Evolutionary conservation across 73 alveolate species (phyloP).

Genomic region (Paramecium tetraurelia): DNA sequence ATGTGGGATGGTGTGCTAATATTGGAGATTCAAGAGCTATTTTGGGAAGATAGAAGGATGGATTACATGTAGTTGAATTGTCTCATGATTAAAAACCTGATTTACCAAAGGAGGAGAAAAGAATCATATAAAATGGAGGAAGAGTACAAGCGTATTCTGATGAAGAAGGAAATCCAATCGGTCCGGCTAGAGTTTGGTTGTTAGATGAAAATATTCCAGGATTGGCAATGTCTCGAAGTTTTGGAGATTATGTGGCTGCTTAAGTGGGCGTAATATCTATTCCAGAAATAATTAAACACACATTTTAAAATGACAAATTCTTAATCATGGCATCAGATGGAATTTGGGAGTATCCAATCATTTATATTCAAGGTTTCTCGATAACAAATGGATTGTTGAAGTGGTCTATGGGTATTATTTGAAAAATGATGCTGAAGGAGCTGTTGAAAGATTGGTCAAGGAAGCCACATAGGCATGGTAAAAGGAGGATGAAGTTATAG

Average conservation of each 20-base stretch:
- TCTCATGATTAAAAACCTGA: conserved; percentile 93
- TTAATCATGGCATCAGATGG: conserved; percentile 93
- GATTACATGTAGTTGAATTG: conserved; percentile 65
- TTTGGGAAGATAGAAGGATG: conserved; percentile 55
- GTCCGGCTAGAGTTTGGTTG: conserved; percentile 95
- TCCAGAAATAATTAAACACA: conserved; percentile 68
- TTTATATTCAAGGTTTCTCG: conserved; percentile 50
- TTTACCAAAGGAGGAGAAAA: conserved; percentile 80
- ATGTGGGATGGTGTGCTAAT: conserved; percentile 75
- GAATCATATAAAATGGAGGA: conserved; percentile 83
- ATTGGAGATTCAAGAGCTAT: conserved; percentile 85
- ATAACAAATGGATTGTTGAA: conserved; percentile 48
- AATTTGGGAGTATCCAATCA: conserved; percentile 84
- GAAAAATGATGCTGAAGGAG: conserved; percentile 82
- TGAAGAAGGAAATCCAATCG: conserved; percentile 74
- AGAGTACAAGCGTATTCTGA: conserved; percentile 80
- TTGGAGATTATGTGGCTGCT: conserved; percentile 76
- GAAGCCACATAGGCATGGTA: conserved; percentile 90
- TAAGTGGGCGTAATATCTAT: conserved; percentile 67
- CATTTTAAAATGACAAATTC: conserved; percentile 83
- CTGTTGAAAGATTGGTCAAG: conserved; percentile 83
- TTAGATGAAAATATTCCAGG: conserved; percentile 86
- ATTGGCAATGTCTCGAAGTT: conserved; percentile 79
- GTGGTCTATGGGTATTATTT: conserved; percentile 50
- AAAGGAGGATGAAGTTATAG: conserved; percentile 87